phyloP scores from a whole-genome alignment of 2,329 filamentous ascomycete species.

The Endothia cerciana region DNA sequence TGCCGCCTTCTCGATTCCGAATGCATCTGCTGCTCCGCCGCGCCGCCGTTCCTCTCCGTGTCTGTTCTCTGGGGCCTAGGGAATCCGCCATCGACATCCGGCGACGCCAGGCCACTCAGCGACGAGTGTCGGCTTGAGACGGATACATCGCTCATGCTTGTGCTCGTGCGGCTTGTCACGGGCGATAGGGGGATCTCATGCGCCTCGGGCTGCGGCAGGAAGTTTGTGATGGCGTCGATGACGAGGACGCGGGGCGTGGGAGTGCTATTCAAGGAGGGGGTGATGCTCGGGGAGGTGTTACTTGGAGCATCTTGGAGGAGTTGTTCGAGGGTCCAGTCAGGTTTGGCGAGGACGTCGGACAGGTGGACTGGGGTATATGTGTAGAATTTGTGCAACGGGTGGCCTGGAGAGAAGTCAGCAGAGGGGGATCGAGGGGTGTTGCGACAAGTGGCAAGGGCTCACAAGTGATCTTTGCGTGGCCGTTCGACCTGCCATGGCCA shows the following conservation, averaged over 20 bases:
- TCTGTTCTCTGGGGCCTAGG: conserved; percentile 1
- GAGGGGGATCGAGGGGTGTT: no score
- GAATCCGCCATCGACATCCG: conserved; percentile 15
- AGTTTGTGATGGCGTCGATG: conserved; percentile 65
- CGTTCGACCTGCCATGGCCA: conserved; percentile 47
- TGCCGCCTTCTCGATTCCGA: conserved; percentile 60
- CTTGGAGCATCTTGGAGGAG: conserved; percentile 46
- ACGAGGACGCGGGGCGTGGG: conserved; percentile 55
- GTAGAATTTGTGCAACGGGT: conserved; percentile 66
- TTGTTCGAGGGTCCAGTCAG: conserved; percentile 50
- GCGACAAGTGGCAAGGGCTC: conserved; percentile 30
- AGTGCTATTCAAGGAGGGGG: conserved; percentile 35
- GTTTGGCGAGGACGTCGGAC: conserved; percentile 56
- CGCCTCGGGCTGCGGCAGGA: conserved; percentile 47
- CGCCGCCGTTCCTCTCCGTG: conserved; percentile 19
- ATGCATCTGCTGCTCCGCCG: conserved; percentile 56
- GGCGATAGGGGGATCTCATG: conserved; percentile 56
- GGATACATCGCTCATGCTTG: conserved; percentile 18
- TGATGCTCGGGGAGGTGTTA: conserved; percentile 39
- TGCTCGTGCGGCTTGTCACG: conserved; percentile 43
- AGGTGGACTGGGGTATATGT: conserved; percentile 64
- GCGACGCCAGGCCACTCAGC: conserved; percentile 19
- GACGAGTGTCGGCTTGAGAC: conserved; percentile 27
- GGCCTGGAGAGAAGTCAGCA: conserved; percentile 46
- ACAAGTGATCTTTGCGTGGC: conserved; percentile 54